Evolutionary conservation across 495 filamentous ascomycete species (phyloP).

Genomic region (Penicillium coprophilum): DNA sequence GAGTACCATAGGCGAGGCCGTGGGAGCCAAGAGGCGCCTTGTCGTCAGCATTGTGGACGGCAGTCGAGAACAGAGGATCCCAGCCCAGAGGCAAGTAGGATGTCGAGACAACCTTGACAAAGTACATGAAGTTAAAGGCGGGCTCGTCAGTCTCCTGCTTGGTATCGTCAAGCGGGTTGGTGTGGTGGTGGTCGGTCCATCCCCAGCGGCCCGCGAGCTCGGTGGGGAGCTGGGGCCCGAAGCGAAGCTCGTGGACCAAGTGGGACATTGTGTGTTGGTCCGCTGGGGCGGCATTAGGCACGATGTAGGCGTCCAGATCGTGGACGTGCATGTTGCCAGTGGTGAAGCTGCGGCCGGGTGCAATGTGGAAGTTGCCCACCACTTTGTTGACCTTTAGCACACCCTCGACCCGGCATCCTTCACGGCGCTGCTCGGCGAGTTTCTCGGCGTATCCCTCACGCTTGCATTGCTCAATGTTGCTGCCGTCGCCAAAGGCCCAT

Average conservation of each 20-base stretch:
- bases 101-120: conserved; percentile 95
- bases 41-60: conserved; percentile 51
- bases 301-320: conserved; percentile 90
- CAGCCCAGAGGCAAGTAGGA: conserved; percentile 89
- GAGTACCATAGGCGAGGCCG: conserved; percentile 51
- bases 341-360: conserved; percentile 89
- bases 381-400: conserved; percentile 96
- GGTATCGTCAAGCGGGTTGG: conserved; percentile 87
- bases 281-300: conserved; percentile 49
- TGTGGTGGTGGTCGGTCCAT: conserved; percentile 88
- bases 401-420: conserved; percentile 95
- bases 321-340: conserved; percentile 96
- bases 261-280: conserved; percentile 85
- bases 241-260: conserved; percentile 83
- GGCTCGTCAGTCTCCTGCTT: conserved; percentile 75
- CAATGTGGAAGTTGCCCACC: conserved; percentile 97
- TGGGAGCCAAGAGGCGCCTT: conserved; percentile 62
- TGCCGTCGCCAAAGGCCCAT: conserved; percentile 92
- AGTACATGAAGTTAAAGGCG: conserved; percentile 97
- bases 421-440: conserved; percentile 78
- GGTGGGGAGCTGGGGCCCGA: conserved; percentile 88
- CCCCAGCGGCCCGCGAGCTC: conserved; percentile 63
- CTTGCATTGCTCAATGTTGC: conserved; percentile 92
- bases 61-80: conserved; percentile 52
- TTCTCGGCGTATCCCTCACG: conserved; percentile 89